Evolutionary conservation across 768 basidiomycete genomes (phyloP).

Genomic region (Rubroboletus pulcherrimus): DNA sequence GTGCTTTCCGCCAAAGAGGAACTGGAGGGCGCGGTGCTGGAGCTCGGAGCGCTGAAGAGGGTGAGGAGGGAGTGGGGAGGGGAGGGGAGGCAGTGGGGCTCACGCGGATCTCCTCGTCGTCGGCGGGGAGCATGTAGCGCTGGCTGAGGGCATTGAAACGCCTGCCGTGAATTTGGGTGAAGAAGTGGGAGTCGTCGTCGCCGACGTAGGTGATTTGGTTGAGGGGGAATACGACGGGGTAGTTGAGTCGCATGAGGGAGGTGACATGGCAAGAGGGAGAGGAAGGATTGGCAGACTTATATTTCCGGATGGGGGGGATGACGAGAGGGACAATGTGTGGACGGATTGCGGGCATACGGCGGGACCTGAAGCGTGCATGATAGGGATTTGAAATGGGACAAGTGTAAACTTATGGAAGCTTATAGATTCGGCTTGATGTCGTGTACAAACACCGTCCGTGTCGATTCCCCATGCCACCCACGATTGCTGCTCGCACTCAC

Average conservation of each 20-base stretch:
- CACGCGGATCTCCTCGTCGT: constrained; percentile 64
- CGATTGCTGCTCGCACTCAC: constrained; percentile 91
- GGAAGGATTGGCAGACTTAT: constrained; percentile 26
- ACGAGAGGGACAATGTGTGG: constrained; percentile 32
- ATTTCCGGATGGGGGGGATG: constrained; percentile 27
- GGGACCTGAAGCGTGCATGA: constrained; percentile 26
- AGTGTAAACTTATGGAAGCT: constrained; percentile 30
- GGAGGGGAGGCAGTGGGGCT: not conserved
- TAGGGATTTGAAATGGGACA: constrained; percentile 28
- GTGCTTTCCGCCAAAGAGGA: constrained; percentile 59
- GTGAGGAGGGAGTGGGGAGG: not conserved
- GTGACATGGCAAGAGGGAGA: constrained; percentile 18
- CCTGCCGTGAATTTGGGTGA: constrained; percentile 50
- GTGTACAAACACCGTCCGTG: constrained; percentile 86
- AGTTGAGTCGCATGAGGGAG: constrained; percentile 29
- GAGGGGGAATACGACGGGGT: constrained; percentile 33
- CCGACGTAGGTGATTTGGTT: constrained; percentile 37
- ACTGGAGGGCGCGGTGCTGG: constrained; percentile 63
- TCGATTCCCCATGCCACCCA: constrained; percentile 91
- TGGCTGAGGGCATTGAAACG: constrained; percentile 52
- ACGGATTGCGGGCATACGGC: constrained; percentile 30
- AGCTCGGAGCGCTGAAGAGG: constrained; percentile 53
- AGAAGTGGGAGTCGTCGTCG: constrained; percentile 49
- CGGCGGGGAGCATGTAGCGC: constrained; percentile 61
- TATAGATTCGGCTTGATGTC: constrained; percentile 59